Evolutionary conservation across 225 moss, liverwort and hornwort genomes (phyloP).

Genomic region (Pseudisothecium myosuroides): DNA sequence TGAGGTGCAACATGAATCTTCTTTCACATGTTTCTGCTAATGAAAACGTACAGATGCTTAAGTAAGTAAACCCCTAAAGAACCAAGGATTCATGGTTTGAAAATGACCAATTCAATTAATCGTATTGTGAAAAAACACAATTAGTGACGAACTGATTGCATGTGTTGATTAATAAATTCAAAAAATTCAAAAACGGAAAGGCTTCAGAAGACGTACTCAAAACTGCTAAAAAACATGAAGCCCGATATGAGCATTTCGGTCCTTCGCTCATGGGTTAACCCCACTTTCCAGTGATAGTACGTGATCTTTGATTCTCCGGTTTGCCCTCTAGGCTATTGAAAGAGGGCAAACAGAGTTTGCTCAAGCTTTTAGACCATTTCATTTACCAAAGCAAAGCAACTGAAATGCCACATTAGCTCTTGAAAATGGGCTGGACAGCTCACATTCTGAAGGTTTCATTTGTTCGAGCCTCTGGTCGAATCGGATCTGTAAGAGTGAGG

Average conservation of each 20-base stretch:
- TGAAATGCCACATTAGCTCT: background rate
- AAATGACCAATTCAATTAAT: background rate
- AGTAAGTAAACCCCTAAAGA: background rate
- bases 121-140: background rate
- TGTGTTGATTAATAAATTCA: background rate
- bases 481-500: background rate
- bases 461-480: background rate
- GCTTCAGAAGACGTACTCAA: background rate
- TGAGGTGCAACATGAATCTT: conserved; percentile 17
- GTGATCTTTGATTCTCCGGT: no score
- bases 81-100: background rate
- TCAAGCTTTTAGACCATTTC: background rate
- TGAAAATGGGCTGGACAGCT: background rate
- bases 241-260: background rate
- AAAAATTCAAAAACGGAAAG: no score
- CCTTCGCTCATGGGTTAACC: background rate
- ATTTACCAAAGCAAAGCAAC: background rate
- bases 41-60: background rate
- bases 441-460: background rate
- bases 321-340: background rate
- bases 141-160: background rate
- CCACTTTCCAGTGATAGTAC: background rate
- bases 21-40: background rate
- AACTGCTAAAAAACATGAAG: background rate
- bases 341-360: background rate